Conservation (phyloP, 352 stramenopile species). For the Aphanomyces astaci region DNA sequence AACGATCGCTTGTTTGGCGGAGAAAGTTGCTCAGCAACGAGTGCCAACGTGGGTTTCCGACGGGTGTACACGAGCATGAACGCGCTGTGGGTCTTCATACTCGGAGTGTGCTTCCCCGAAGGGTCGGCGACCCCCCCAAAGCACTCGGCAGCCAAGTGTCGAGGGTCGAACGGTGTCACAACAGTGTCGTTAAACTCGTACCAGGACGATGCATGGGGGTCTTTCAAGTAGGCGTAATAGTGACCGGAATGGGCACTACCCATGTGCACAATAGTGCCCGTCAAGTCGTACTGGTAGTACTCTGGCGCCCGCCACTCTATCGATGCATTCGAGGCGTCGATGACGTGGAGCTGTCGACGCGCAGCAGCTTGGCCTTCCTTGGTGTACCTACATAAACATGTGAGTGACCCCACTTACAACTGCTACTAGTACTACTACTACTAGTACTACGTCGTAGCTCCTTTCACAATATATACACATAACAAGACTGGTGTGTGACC, state of each 20-base stretch:
- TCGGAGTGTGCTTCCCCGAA: not conserved
- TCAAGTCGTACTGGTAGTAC: conserved; percentile 81
- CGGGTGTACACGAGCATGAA: conserved; percentile 85
- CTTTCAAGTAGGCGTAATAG: conserved; percentile 85
- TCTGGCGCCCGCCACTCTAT: conserved; percentile 42
- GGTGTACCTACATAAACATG: conserved; percentile 59
- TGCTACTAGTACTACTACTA: no score
- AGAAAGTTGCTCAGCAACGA: not conserved
- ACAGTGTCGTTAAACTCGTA: conserved; percentile 86
- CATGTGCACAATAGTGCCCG: conserved; percentile 84
- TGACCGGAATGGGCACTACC: conserved; percentile 81
- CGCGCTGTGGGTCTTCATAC: conserved; percentile 78
- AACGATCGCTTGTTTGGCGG: not conserved
- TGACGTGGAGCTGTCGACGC: conserved; percentile 28
- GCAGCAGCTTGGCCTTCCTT: conserved; percentile 79
- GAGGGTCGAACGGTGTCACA: conserved; percentile 63
- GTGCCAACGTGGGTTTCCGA: conserved; percentile 11
- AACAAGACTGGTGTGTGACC: no score
- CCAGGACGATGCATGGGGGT: conserved; percentile 53
- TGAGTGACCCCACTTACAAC: no score
- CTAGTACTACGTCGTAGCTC: no score
- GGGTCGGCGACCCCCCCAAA: conserved; percentile 32
- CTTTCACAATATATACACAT: no score
- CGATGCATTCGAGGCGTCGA: conserved; percentile 25
- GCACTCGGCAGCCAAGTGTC: conserved; percentile 65